These are phyloP conservation scores for Suillus americanus DNA, from an alignment of 768 basidiomycete species.

Conservation along the genomic window DNA sequence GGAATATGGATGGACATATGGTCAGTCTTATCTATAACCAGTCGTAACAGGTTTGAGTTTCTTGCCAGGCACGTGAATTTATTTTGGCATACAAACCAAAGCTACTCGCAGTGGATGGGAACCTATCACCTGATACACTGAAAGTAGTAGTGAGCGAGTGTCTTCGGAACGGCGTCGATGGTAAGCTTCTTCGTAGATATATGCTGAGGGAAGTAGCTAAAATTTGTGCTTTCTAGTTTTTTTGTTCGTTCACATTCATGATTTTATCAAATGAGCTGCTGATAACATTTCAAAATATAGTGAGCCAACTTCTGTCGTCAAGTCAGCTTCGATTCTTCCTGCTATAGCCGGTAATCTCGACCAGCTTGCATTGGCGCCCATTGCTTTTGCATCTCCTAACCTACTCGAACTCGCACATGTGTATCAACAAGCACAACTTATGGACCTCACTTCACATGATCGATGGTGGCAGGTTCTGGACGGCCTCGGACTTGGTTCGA, in stretches of 20 bases:
- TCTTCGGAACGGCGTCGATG: slow-evolving; percentile 42
- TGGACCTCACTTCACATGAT: slow-evolving; percentile 50
- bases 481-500: slow-evolving; percentile 59
- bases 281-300: slow-evolving; percentile 35
- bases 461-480: slow-evolving; percentile 70
- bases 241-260: slow-evolving; percentile 51
- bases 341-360: slow-evolving; percentile 48
- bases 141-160: slow-evolving; percentile 52
- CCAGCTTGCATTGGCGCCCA: slow-evolving; percentile 38
- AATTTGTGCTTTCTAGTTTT: slow-evolving; percentile 51
- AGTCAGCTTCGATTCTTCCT: slow-evolving; percentile 69
- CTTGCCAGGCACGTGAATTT: not conserved
- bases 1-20: slow-evolving; percentile 42
- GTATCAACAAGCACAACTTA: slow-evolving; percentile 49
- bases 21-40: slow-evolving; percentile 28
- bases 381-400: slow-evolving; percentile 85
- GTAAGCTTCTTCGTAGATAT: slow-evolving; percentile 39
- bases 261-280: not conserved
- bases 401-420: slow-evolving; percentile 69
- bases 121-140: slow-evolving; percentile 59
- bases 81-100: slow-evolving; percentile 42
- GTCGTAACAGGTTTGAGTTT: not conserved
- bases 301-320: slow-evolving; percentile 91
- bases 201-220: not conserved
- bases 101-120: slow-evolving; percentile 76